phyloP scores from a whole-genome alignment of 2,329 filamentous ascomycete genomes.

The Fonsecaea multimorphosa region DNA sequence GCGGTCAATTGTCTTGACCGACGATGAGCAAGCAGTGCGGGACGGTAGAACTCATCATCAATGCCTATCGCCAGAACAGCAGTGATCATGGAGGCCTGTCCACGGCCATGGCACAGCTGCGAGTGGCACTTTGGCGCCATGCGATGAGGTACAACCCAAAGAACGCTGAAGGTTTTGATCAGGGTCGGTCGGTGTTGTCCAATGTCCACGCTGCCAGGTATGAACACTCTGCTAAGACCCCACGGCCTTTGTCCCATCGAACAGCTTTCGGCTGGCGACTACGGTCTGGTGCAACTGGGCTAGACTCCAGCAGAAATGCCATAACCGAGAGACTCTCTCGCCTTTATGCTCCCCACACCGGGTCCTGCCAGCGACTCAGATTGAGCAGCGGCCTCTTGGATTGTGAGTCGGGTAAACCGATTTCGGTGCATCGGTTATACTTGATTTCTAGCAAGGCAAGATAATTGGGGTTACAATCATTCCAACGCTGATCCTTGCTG shows the following conservation, averaged over 20 bases:
- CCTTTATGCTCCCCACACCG: neutral
- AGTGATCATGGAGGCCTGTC: constrained; percentile 23
- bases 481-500: neutral
- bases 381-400: neutral
- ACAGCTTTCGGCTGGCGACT: neutral
- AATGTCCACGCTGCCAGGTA: constrained; percentile 50
- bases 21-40: constrained; percentile 19
- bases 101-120: constrained; percentile 57
- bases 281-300: neutral
- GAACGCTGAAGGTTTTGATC: constrained; percentile 63
- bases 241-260: too few species aligned
- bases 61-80: constrained; percentile 23
- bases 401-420: neutral
- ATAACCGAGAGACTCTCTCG: constrained; percentile 1
- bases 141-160: constrained; percentile 50
- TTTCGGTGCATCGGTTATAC: neutral
- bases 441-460: neutral
- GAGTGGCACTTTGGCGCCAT: constrained; percentile 55
- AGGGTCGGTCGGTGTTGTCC: constrained; percentile 68
- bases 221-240: too few species aligned
- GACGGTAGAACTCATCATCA: constrained; percentile 20
- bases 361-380: neutral
- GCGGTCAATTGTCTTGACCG: constrained; percentile 15
- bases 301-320: neutral
- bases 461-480: neutral